These are phyloP conservation scores for Linum trigynum DNA, from an alignment of 345 rosid genomes.

Conservation along the genomic window DNA sequence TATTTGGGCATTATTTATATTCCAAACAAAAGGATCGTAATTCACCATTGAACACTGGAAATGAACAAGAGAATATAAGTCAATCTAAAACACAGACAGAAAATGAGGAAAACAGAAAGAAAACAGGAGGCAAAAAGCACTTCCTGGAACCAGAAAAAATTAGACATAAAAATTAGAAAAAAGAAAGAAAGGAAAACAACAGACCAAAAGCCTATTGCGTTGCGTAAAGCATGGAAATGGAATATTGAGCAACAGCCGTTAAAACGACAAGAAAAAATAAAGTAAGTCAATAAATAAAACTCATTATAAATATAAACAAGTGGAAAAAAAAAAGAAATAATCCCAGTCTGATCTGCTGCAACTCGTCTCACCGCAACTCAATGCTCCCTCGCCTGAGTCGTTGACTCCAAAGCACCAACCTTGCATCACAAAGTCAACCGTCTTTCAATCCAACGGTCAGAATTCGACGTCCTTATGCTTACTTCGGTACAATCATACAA, in stretches of 20 bases:
- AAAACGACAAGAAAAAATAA: too few relatives aligned
- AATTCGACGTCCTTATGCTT: not conserved
- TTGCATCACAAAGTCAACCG: not conserved
- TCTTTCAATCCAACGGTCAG: not conserved
- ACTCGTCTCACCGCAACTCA: not conserved
- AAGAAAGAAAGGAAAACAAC: too few relatives aligned
- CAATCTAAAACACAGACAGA: too few relatives aligned
- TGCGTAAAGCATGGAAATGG: not conserved
- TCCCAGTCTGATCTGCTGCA: not conserved
- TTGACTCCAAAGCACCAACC: not conserved
- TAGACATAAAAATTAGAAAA: not conserved
- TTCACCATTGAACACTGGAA: too few relatives aligned
- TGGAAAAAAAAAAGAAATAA: too few relatives aligned
- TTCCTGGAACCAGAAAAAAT: not conserved
- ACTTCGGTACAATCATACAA: not conserved
- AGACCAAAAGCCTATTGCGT: not conserved
- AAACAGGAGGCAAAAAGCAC: not conserved
- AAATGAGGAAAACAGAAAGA: too few relatives aligned
- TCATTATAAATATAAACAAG: not conserved
- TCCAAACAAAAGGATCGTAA: too few relatives aligned
- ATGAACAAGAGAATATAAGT: too few relatives aligned
- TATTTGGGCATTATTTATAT: too few relatives aligned
- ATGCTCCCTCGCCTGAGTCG: not conserved
- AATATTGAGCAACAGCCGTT: not conserved
- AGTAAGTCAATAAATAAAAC: not conserved